Evolutionary conservation across 2,329 filamentous ascomycete species (phyloP).

Genomic region (Xylaria sp.): DNA sequence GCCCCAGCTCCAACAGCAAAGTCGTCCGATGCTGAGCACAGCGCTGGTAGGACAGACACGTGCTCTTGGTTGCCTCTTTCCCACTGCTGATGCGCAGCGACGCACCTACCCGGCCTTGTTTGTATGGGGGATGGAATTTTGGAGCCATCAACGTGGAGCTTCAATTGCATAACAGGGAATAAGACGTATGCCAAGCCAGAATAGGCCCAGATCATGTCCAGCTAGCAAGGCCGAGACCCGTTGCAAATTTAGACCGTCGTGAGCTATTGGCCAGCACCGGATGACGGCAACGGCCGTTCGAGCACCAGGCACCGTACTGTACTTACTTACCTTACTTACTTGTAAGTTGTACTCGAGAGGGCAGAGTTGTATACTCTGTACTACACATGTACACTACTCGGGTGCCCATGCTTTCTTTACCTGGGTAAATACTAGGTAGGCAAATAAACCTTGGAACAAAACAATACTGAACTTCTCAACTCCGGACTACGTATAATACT

Average conservation of each 20-base stretch:
- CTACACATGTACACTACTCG: no score
- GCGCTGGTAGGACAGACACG: conserved; percentile 26
- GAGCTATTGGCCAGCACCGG: conserved; percentile 12
- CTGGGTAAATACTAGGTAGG: no score
- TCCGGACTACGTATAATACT: no score
- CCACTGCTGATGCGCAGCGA: background rate
- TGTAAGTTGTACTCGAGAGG: no score
- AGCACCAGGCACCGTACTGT: background rate
- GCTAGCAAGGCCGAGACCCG: conserved; percentile 16
- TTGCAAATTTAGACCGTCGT: conserved; percentile 20
- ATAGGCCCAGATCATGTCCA: conserved; percentile 2
- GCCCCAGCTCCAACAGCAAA: background rate
- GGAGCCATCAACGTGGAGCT: conserved; percentile 14
- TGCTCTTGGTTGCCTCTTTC: conserved; percentile 21
- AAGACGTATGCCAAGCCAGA: conserved; percentile 38
- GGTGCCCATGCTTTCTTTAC: no score
- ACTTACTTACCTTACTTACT: background rate
- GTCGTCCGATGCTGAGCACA: background rate
- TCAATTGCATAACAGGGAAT: conserved; percentile 29
- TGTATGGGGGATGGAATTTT: conserved; percentile 14
- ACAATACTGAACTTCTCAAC: no score
- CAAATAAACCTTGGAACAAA: no score
- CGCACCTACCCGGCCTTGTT: background rate
- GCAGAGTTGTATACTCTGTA: no score
- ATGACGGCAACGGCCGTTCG: conserved; percentile 6